phyloP scores from a whole-genome alignment of 2,329 filamentous ascomycete genomes.

The Talaromyces sp. region DNA sequence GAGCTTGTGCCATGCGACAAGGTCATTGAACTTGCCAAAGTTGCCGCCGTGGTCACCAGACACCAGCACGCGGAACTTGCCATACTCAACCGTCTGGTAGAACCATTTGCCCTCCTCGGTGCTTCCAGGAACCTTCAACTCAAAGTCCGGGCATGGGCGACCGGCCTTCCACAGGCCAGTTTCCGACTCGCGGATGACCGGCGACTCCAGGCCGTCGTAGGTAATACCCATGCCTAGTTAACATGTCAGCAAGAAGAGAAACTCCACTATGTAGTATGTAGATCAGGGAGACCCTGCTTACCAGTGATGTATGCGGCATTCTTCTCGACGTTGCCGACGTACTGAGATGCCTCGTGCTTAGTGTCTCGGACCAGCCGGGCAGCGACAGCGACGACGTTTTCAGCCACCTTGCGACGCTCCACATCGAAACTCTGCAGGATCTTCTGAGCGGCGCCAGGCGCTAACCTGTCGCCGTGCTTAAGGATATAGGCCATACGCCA shows the following conservation, averaged over 20 bases:
- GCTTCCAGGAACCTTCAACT: neutral
- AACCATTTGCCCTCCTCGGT: neutral
- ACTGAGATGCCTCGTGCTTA: conserved; percentile 1
- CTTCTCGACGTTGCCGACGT: conserved; percentile 7
- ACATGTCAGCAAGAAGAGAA: neutral
- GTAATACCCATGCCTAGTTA: neutral
- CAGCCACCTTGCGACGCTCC: conserved; percentile 5
- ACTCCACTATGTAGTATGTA: neutral
- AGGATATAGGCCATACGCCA: neutral
- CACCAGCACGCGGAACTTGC: neutral
- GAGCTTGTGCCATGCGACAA: neutral
- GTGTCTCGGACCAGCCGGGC: conserved; percentile 5
- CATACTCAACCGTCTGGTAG: neutral
- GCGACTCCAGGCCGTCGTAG: neutral
- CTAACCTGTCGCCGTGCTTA: neutral
- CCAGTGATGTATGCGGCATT: conserved; percentile 9
- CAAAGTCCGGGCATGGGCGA: neutral
- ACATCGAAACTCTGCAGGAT: conserved; percentile 3
- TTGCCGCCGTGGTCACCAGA: neutral
- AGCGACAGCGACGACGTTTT: conserved; percentile 6
- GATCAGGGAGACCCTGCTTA: neutral
- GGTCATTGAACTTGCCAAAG: neutral
- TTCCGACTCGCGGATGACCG: neutral
- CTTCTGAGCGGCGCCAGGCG: neutral
- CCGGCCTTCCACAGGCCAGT: neutral